Evolutionary conservation across 78 protist species (phyloP), one percentile per base, ranked within the genome.

Genomic region (Anaeramoeba ignava): DNA sequence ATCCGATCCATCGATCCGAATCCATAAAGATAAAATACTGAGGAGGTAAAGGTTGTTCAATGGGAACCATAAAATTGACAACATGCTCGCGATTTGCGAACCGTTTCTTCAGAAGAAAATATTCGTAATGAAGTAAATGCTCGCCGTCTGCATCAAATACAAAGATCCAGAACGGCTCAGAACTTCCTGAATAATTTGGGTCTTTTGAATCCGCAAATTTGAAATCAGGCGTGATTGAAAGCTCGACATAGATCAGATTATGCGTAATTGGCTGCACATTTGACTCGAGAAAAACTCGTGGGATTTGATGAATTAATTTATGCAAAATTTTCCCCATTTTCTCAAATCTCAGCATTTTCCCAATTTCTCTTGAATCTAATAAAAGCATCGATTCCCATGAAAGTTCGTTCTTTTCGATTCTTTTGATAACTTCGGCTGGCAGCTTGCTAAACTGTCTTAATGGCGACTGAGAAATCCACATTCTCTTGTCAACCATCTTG

Each of bases 61-160:
- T 80, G 3, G 96, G 98, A 40, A 98, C 96, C 0, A 91, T 91
- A 92, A 96, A 93, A 34, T 82, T 41, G 34, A 95, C 40, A 0
- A 78, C 0, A 86, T 93, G 97, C 2, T 91, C 92, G 31, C 89
- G 95, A 33, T 82, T 87, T 23, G 93, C 85, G 89, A 82, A 90
- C 3, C 79, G 40, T 33, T 54, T 67, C 81, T 89, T 91, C 83
- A 97, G 86, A 17, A 89, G 2, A 82, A 96, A 93, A 78, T 1
- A 79, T 83, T 98, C 99, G 36, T 41, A 36, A 91, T 97, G 97
- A 81, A 96, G 92, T 0, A 98, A 39, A n/a, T 2, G n/a, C 85
- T 97, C 99, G 12, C 94, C 91, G 82, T 98, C 97, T 12, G 85
- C 96, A 78, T 97, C 99, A 82, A 92, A 94, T 31, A 98, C 97